Conservation (phyloP, 2,329 filamentous ascomycete species). For the Fusarium sambucinum region DNA sequence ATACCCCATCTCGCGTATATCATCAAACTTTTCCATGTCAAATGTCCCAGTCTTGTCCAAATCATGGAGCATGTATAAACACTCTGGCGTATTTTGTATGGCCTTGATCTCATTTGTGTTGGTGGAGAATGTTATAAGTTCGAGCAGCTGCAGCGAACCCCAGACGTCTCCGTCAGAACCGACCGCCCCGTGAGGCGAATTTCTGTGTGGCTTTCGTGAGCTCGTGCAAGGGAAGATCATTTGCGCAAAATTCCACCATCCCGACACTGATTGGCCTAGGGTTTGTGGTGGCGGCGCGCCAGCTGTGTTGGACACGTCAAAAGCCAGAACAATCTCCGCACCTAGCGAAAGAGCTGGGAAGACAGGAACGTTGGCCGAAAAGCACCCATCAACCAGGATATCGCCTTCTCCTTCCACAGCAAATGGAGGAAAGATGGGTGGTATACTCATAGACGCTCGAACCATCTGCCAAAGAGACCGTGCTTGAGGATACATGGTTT, state of each 20-base stretch:
- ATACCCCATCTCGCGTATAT: neutral
- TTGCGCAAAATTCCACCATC: neutral
- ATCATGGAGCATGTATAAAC: neutral
- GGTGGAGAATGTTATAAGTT: neutral
- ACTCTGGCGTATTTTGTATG: neutral
- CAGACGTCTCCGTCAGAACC: neutral
- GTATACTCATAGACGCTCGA: neutral
- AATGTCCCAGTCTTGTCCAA: neutral
- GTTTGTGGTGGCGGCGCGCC: neutral
- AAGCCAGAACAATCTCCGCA: neutral
- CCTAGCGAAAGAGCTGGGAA: neutral
- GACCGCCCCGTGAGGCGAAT: neutral
- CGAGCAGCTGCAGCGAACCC: neutral
- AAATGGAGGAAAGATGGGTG: neutral
- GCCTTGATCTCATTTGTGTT: neutral
- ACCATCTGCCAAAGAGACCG: constrained; percentile 1
- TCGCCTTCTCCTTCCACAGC: neutral
- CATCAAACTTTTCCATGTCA: neutral
- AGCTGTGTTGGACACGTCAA: neutral
- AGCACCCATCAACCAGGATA: neutral
- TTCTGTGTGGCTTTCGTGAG: neutral
- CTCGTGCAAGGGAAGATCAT: neutral
- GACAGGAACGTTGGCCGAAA: neutral
- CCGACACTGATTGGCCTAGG: neutral
- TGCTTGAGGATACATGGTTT: neutral